Evolutionary conservation across 768 basidiomycete species (phyloP).

Genomic region (Lentinula raphanica): DNA sequence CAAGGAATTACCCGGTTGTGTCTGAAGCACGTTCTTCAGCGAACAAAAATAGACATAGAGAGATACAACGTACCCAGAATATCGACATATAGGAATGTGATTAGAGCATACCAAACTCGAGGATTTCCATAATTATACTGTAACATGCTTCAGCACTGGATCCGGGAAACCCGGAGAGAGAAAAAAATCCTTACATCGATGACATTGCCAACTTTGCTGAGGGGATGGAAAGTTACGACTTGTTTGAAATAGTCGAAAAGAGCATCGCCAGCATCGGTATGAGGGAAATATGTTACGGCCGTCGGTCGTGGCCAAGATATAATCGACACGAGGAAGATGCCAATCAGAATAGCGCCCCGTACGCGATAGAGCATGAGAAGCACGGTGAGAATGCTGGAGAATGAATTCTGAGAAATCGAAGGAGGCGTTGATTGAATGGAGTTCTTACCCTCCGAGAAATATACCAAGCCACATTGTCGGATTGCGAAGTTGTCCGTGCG

Average conservation of each 20-base stretch:
- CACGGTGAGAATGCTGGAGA: constrained; percentile 67
- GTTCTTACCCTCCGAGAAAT: constrained; percentile 68
- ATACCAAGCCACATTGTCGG: constrained; percentile 89
- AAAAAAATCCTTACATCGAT: constrained; percentile 47
- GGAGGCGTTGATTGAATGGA: neutral
- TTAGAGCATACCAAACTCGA: constrained; percentile 79
- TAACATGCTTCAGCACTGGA: neutral
- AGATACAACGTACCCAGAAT: constrained; percentile 53
- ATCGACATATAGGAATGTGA: constrained; percentile 89
- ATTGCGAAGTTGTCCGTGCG: constrained; percentile 55
- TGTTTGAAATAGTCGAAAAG: constrained; percentile 83
- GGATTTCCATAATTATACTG: constrained; percentile 60
- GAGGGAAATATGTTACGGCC: constrained; percentile 75
- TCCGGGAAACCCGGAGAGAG: neutral
- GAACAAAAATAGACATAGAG: neutral
- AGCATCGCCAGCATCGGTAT: constrained; percentile 60
- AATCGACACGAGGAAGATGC: constrained; percentile 79
- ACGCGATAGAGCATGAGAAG: constrained; percentile 82
- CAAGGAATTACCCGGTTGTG: constrained; percentile 38
- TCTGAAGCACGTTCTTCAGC: constrained; percentile 24
- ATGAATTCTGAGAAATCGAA: neutral
- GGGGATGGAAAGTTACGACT: constrained; percentile 68
- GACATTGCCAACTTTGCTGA: constrained; percentile 58
- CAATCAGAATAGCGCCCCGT: constrained; percentile 76
- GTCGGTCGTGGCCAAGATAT: constrained; percentile 88